Evolutionary conservation across 129 eudicot species (phyloP).

Genomic region (Flaveria robusta): DNA sequence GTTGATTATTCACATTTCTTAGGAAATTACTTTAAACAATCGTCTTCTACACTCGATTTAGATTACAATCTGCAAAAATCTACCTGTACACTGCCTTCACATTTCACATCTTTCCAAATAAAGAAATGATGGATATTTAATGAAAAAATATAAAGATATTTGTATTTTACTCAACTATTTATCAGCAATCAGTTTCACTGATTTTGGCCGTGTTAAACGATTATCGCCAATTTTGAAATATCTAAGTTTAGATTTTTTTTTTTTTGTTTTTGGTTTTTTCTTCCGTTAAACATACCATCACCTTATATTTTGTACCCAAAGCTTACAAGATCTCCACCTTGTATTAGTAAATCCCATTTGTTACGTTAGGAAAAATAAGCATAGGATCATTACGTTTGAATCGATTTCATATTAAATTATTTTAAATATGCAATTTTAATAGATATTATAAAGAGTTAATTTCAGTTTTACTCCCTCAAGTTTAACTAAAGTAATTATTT

Average conservation of each 20-base stretch:
- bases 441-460: too few species aligned
- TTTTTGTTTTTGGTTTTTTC: neutral
- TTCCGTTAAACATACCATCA: neutral
- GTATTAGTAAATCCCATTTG: slow-evolving; percentile 9
- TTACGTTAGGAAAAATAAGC: neutral
- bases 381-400: too few species aligned
- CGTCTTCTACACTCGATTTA: neutral
- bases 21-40: neutral
- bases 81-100: neutral
- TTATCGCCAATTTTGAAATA: neutral
- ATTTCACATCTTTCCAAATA: neutral
- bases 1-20: too few species aligned
- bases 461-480: too few species aligned
- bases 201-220: neutral
- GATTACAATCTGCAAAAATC: neutral
- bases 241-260: neutral
- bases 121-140: neutral
- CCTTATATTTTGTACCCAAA: slow-evolving; percentile 17
- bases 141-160: neutral
- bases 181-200: neutral
- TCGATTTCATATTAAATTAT: too few species aligned
- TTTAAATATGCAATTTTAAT: too few species aligned
- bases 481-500: too few species aligned
- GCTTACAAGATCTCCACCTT: slow-evolving; percentile 21
- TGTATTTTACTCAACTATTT: neutral